Percentiles rank a stretch among this genome's conserved stretches.
These are phyloP conservation scores for Bonnemaisonia californica DNA, from an alignment of 31 red algal genomes.

Conservation along the genomic window DNA sequence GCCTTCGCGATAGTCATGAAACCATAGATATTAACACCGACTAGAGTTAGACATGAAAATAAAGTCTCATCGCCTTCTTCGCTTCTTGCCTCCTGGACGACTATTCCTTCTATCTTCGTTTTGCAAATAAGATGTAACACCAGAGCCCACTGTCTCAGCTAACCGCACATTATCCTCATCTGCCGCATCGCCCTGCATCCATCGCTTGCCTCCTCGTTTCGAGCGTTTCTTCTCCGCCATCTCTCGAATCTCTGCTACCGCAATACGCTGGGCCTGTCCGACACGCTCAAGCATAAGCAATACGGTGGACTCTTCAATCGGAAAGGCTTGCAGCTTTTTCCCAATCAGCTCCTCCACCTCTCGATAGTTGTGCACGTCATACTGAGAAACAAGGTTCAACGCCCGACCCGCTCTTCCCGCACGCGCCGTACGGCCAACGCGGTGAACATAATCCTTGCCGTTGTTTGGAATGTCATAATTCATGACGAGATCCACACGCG, in stretches of 20 bases:
- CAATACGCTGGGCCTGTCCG: conserved; percentile 77
- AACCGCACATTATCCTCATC: conserved; percentile 48
- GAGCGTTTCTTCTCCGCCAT: conserved; percentile 52
- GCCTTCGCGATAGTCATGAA: too few species aligned
- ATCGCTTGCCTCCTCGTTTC: conserved; percentile 35
- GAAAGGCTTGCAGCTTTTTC: conserved; percentile 86
- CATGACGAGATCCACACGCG: conserved; percentile 86
- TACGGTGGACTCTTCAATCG: conserved; percentile 76
- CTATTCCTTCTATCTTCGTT: conserved; percentile 22
- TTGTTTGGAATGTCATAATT: conserved; percentile 97
- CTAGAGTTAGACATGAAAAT: not conserved
- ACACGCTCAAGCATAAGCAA: conserved; percentile 86
- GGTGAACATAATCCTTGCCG: conserved; percentile 97
- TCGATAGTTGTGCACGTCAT: conserved; percentile 94
- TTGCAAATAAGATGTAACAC: conserved; percentile 19
- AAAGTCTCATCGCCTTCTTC: conserved; percentile 31
- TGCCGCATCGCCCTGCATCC: conserved; percentile 14
- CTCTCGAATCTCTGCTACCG: conserved; percentile 72
- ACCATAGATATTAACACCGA: too few species aligned
- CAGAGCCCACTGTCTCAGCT: conserved; percentile 47
- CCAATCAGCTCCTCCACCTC: conserved; percentile 94
- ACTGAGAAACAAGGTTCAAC: conserved; percentile 96
- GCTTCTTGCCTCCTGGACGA: conserved; percentile 16
- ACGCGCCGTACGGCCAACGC: conserved; percentile 93
- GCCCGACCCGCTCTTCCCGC: conserved; percentile 88